Evolutionary conservation across 2,329 filamentous ascomycete species (phyloP).

Genomic region (Bipolaris zeicola): DNA sequence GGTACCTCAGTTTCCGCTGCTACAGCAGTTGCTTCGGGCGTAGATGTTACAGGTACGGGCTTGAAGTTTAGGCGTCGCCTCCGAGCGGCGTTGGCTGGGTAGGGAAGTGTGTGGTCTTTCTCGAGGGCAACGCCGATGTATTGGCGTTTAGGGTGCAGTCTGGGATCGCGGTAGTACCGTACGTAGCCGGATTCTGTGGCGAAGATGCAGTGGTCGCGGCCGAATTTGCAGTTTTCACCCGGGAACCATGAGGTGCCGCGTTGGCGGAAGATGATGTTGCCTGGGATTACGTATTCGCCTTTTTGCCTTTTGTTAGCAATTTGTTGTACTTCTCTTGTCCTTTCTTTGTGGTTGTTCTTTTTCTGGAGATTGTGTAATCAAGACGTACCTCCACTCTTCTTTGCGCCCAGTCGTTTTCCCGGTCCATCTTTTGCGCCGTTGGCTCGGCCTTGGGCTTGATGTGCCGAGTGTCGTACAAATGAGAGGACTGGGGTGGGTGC

Average conservation of each 20-base stretch:
- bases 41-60: slow-evolving; percentile 46
- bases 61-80: slow-evolving; percentile 78
- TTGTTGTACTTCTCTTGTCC: no score
- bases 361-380: background rate
- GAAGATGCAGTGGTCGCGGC: slow-evolving; percentile 95
- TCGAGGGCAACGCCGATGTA: slow-evolving; percentile 94
- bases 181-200: slow-evolving; percentile 86
- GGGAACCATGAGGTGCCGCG: slow-evolving; percentile 93
- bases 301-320: background rate
- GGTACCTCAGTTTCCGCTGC: slow-evolving; percentile 22
- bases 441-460: slow-evolving; percentile 69
- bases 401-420: slow-evolving; percentile 90
- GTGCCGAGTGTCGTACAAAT: slow-evolving; percentile 65
- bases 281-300: slow-evolving; percentile 92
- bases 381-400: slow-evolving; percentile 78
- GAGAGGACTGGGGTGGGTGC: slow-evolving; percentile 47
- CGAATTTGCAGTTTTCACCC: slow-evolving; percentile 93
- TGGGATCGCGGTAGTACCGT: slow-evolving; percentile 92
- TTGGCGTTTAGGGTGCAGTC: slow-evolving; percentile 80
- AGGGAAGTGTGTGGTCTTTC: slow-evolving; percentile 78
- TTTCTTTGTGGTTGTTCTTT: no score
- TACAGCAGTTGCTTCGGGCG: background rate
- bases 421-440: slow-evolving; percentile 73
- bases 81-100: slow-evolving; percentile 73
- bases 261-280: slow-evolving; percentile 98